phyloP scores from a whole-genome alignment of 192 early-diverging fungal genomes.

The Linnemannia zychae region DNA sequence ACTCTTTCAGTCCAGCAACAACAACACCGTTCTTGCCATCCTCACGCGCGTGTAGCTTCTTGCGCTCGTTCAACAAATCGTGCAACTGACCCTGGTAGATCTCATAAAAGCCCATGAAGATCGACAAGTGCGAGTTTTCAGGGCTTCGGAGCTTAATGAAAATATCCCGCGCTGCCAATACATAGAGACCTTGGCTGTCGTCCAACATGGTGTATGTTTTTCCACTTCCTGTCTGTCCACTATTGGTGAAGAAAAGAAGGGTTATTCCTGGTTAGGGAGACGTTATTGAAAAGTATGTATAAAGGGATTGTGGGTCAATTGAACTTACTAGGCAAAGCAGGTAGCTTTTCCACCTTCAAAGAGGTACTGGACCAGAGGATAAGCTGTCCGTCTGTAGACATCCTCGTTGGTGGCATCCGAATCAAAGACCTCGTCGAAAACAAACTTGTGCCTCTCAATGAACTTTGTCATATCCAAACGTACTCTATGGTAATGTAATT shows the following conservation, averaged over 20 bases:
- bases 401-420: constrained; percentile 82
- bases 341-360: constrained; percentile 97
- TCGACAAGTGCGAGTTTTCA: constrained; percentile 80
- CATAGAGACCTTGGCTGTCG: constrained; percentile 88
- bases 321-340: constrained; percentile 96
- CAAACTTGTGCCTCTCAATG: constrained; percentile 93
- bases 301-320: not conserved
- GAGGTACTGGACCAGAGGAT: constrained; percentile 94
- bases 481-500: constrained; percentile 64
- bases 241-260: constrained; percentile 28
- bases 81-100: constrained; percentile 98
- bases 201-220: constrained; percentile 99
- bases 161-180: constrained; percentile 92
- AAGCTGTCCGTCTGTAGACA: constrained; percentile 92
- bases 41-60: constrained; percentile 94
- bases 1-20: constrained; percentile 91
- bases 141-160: constrained; percentile 81
- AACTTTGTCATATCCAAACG: constrained; percentile 97
- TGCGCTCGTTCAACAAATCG: constrained; percentile 92
- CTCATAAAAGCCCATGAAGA: constrained; percentile 94
- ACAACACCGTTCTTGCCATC: constrained; percentile 96
- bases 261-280: not conserved
- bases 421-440: constrained; percentile 98
- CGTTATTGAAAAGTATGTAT: not conserved
- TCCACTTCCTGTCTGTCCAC: constrained; percentile 93